Conservation (phyloP, 2,329 filamentous ascomycete species). For the Lojkania enalia region DNA sequence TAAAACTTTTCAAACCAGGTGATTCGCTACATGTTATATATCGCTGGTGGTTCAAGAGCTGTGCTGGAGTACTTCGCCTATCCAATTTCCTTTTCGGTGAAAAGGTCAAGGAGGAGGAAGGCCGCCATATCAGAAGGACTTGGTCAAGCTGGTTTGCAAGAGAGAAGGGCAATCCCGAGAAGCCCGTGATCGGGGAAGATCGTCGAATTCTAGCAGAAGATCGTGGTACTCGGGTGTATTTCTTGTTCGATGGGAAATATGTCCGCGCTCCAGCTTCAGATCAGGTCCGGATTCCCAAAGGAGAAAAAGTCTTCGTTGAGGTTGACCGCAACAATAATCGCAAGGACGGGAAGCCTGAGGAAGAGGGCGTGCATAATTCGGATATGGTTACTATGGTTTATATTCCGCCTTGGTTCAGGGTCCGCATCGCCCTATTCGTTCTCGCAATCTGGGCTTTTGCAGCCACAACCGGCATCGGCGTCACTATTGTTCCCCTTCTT, state of each 20-base stretch:
- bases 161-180: conserved; percentile 43
- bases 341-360: conserved; percentile 58
- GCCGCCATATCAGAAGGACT: conserved; percentile 62
- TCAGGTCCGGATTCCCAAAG: conserved; percentile 90
- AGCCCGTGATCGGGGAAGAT: conserved; percentile 41
- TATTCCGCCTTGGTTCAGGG: conserved; percentile 84
- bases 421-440: conserved; percentile 83
- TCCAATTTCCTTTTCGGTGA: conserved; percentile 94
- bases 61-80: conserved; percentile 76
- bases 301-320: conserved; percentile 76
- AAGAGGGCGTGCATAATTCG: conserved; percentile 43
- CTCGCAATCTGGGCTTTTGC: conserved; percentile 92
- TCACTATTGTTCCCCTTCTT: conserved; percentile 83
- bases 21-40: conserved; percentile 85
- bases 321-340: conserved; percentile 69
- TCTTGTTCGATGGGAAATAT: conserved; percentile 75
- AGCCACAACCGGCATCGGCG: conserved; percentile 77
- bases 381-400: conserved; percentile 58
- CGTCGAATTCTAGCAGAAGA: conserved; percentile 42
- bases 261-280: conserved; percentile 94
- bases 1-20: conserved; percentile 82
- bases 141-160: conserved; percentile 62
- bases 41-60: conserved; percentile 93
- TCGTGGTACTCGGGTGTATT: conserved; percentile 48
- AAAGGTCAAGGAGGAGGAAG: conserved; percentile 79